Evolutionary conservation across 1,284 basidiomycete genomes (phyloP), one percentile per base, ranked within the genome.

Genomic region (Apiotrichum siamense): DNA sequence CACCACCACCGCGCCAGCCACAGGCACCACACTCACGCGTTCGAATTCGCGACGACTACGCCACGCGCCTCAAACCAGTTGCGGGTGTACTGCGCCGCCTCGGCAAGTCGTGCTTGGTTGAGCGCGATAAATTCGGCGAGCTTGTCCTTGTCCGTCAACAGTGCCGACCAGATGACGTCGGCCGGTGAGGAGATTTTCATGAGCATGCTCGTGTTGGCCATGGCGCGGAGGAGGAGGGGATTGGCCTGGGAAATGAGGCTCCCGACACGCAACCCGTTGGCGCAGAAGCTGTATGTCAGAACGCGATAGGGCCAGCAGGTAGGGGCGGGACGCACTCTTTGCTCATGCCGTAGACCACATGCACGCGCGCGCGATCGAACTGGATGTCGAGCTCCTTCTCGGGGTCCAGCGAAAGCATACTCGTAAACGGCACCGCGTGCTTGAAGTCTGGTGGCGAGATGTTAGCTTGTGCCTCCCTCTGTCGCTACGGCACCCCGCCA

Each of bases 321-420:
- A n/a, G n/a, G n/a, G n/a, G n/a, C n/a, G n/a, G n/a, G n/a, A n/a
- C 63, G 55, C 43, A 69, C 66, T 77, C 75, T 56, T 77, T 76
- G 54, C 63, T 67, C 65, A 75, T 74, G 7, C 75, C 72, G 47
- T 70, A 65, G 10, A 74, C 66, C 15, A 69, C 70, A 49, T 77
- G 69, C 25, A 77, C 47, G 25, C 76, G 65, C 1, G 67, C 62
- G 11, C 67, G 66, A 50, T 74, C 65, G 49, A 74, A 77, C 17
- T 31, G 40, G 12, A 64, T 62, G 2, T 66, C 70, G 9, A 75
- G 60, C 58, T 77, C 76, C 44, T 59, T 60, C 57, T 68, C 63
- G 12, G 72, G 64, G 57, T 75, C 70, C 15, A 77, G 64, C 25
- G 63, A 66, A 38, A 77, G 58, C 62, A 75, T 66, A 32, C 71